Conservation (phyloP, 148 eudicot genomes). For the Vaccinium darrowii region DNA sequence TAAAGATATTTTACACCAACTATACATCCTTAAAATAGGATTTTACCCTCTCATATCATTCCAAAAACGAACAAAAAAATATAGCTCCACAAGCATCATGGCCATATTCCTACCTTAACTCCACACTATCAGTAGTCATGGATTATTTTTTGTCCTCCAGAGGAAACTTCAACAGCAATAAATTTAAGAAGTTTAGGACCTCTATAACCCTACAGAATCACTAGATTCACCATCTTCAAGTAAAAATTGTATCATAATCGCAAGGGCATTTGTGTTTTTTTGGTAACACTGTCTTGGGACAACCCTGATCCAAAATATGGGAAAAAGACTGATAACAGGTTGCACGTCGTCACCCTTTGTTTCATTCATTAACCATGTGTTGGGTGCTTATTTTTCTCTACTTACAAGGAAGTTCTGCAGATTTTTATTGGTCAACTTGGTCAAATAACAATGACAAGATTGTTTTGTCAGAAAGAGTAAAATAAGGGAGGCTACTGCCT, state of each 20-base stretch:
- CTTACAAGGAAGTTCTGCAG: background rate
- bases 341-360: background rate
- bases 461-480: background rate
- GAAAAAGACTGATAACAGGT: background rate
- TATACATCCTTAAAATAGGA: background rate
- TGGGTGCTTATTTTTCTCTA: background rate
- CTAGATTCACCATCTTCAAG: background rate
- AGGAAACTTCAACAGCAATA: background rate
- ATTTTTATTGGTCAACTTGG: background rate
- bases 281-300: background rate
- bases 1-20: background rate
- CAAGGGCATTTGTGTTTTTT: background rate
- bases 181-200: background rate
- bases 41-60: background rate
- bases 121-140: background rate
- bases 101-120: background rate
- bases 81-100: background rate
- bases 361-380: background rate
- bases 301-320: background rate
- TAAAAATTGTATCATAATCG: background rate
- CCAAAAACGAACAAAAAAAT: background rate
- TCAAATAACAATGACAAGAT: background rate
- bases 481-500: background rate
- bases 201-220: background rate
- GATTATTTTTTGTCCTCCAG: background rate